Conservation (phyloP, 1,284 basidiomycete genomes). For the Puccinia sorghi region DNA sequence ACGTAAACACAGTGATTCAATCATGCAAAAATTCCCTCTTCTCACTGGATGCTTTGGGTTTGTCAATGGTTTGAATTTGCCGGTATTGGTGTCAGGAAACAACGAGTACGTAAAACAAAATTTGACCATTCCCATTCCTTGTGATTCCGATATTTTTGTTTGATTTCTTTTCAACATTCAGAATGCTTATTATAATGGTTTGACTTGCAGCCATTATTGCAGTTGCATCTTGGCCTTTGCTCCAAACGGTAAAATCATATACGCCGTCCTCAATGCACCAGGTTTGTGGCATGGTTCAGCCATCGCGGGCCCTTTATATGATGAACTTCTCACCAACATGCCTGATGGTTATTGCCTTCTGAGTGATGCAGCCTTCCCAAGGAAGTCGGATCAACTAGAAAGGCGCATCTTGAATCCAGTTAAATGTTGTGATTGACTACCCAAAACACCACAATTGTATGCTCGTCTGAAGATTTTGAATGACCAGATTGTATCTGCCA, state of each 20-base stretch:
- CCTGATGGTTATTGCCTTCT: not conserved
- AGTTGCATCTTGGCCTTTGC: not conserved
- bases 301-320: no score
- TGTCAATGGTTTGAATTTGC: no score
- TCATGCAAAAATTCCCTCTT: no score
- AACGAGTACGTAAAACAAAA: no score
- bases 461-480: not conserved
- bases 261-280: slow-evolving; percentile 58
- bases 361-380: not conserved
- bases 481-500: not conserved
- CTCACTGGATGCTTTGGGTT: no score
- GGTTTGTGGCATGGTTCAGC: not conserved
- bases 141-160: not conserved
- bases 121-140: no score
- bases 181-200: not conserved
- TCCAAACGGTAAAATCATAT: slow-evolving; percentile 57
- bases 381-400: not conserved
- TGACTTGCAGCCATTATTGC: no score
- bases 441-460: not conserved
- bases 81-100: no score
- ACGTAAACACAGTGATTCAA: no score
- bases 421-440: not conserved
- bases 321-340: not conserved
- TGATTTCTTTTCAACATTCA: not conserved
- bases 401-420: not conserved